These are phyloP conservation scores for Gnetum montanum DNA, from an alignment of 75 land plant genomes.

Conservation along the genomic window DNA sequence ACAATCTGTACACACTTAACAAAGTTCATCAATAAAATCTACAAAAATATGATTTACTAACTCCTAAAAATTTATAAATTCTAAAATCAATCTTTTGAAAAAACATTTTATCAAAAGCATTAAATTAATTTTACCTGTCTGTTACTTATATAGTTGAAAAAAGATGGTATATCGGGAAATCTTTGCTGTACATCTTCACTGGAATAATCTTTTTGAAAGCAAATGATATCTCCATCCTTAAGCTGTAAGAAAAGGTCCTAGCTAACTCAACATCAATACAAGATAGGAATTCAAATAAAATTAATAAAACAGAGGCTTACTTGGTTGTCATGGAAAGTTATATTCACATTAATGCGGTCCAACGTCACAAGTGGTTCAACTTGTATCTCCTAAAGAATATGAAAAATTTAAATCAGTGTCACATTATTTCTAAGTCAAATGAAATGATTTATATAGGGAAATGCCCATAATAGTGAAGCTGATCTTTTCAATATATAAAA, in stretches of 20 bases:
- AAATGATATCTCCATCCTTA: conserved; percentile 97
- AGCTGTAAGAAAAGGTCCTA: conserved; percentile 59
- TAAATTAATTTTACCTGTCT: conserved; percentile 75
- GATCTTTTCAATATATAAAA: too few species aligned
- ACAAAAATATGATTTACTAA: not conserved
- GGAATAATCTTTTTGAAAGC: conserved; percentile 66
- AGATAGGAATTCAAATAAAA: not conserved
- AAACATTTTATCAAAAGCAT: not conserved
- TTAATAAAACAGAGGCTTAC: conserved; percentile 16
- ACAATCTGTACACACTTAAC: conserved; percentile 65
- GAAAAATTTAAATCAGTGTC: too few species aligned
- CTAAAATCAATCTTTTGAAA: not conserved
- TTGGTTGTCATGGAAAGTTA: conserved; percentile 73
- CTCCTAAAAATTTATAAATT: conserved; percentile 1
- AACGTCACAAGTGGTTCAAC: conserved; percentile 98
- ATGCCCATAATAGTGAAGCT: not conserved
- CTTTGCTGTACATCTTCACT: conserved; percentile 48
- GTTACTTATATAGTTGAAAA: conserved; percentile 90
- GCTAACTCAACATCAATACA: not conserved
- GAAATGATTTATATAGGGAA: not conserved
- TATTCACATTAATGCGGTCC: conserved; percentile 73
- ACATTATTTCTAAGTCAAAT: not conserved
- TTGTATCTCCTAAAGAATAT: conserved; percentile 99
- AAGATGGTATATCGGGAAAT: conserved; percentile 90
- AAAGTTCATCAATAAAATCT: not conserved